Evolutionary conservation across 768 basidiomycete species (phyloP).

Genomic region (Pleurotus ostreatus): DNA sequence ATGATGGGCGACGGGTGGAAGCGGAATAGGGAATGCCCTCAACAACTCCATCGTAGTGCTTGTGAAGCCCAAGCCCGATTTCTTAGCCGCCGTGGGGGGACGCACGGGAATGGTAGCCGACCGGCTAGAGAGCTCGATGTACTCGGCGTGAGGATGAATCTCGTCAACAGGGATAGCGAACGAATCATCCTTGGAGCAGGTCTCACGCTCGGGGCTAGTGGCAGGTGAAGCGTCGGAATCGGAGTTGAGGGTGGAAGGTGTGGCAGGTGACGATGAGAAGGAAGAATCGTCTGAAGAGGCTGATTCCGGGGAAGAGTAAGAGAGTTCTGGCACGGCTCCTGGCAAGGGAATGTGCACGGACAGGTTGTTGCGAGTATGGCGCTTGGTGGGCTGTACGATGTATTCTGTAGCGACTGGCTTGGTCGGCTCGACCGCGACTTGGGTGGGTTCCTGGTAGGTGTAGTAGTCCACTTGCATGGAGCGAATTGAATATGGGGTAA

Average conservation of each 20-base stretch:
- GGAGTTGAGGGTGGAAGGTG: constrained; percentile 15
- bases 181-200: constrained; percentile 18
- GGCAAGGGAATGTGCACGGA: constrained; percentile 9
- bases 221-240: constrained; percentile 14
- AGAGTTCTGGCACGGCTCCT: constrained; percentile 35
- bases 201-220: constrained; percentile 18
- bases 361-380: constrained; percentile 16
- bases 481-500: constrained; percentile 16
- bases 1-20: constrained; percentile 20
- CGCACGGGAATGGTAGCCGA: constrained; percentile 10
- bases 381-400: constrained; percentile 11
- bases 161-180: constrained; percentile 13
- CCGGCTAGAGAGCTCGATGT: constrained; percentile 10
- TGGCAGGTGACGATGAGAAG: constrained; percentile 9
- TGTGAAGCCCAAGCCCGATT: constrained; percentile 24
- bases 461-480: constrained; percentile 15
- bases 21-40: constrained; percentile 44
- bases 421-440: constrained; percentile 11
- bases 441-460: constrained; percentile 15
- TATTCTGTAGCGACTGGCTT: constrained; percentile 8
- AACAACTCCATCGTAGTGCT: constrained; percentile 39
- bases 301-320: constrained; percentile 35
- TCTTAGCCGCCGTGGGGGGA: constrained; percentile 17
- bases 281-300: constrained; percentile 31
- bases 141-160: constrained; percentile 9